Evolutionary conservation across 768 basidiomycete species (phyloP).

Genomic region (Kockovaella imperatae): DNA sequence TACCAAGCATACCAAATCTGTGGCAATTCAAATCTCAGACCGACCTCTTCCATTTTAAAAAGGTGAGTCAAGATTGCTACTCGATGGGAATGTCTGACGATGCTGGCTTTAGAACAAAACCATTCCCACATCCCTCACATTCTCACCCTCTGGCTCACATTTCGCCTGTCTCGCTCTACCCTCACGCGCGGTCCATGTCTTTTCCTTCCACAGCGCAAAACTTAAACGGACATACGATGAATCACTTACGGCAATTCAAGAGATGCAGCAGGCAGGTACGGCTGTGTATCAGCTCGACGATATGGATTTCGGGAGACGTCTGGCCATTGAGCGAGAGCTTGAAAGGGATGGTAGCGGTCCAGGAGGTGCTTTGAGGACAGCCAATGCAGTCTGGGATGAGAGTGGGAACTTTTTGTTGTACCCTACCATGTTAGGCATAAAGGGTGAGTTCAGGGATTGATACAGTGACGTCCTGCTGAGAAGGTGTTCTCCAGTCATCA

Average conservation of each 20-base stretch:
- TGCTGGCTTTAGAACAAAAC: slow-evolving; percentile 63
- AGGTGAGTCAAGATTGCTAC: slow-evolving; percentile 51
- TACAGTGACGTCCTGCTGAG: neutral
- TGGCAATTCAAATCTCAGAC: slow-evolving; percentile 90
- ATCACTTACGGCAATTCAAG: slow-evolving; percentile 80
- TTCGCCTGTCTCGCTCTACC: slow-evolving; percentile 87
- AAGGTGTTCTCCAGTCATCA: slow-evolving; percentile 60
- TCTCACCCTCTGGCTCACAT: slow-evolving; percentile 79
- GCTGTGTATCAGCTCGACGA: slow-evolving; percentile 86
- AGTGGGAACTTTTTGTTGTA: slow-evolving; percentile 90
- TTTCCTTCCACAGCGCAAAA: slow-evolving; percentile 83
- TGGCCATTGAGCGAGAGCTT: slow-evolving; percentile 84
- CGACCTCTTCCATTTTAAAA: slow-evolving; percentile 96
- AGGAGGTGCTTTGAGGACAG: slow-evolving; percentile 51
- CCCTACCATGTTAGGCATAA: slow-evolving; percentile 86
- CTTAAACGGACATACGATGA: slow-evolving; percentile 91
- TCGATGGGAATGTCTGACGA: neutral
- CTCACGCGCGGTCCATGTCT: slow-evolving; percentile 87
- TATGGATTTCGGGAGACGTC: slow-evolving; percentile 98
- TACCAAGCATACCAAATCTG: slow-evolving; percentile 67
- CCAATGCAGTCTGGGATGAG: slow-evolving; percentile 95
- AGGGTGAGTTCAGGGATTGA: slow-evolving; percentile 55
- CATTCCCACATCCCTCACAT: slow-evolving; percentile 78
- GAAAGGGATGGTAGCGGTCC: slow-evolving; percentile 57
- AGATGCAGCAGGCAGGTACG: slow-evolving; percentile 98